These are phyloP conservation scores for Populus trichocarpa DNA, from an alignment of 441 rosid species.

Conservation along the genomic window DNA sequence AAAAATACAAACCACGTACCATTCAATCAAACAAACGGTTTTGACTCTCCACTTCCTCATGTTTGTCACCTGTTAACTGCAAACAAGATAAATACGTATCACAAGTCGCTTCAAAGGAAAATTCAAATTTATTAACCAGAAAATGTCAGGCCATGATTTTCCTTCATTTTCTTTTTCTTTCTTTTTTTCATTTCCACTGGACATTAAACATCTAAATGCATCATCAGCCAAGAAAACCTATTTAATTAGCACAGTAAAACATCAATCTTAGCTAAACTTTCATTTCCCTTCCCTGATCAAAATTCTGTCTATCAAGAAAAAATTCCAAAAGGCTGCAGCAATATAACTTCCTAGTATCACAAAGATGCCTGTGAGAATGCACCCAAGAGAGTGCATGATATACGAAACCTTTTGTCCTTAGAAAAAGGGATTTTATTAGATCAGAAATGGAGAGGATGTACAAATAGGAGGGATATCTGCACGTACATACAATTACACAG, in stretches of 20 bases:
- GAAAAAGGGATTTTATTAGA: no score
- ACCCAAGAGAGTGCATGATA: not conserved
- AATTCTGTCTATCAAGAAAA: no score
- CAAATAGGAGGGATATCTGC: no score
- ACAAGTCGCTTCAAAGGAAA: not conserved
- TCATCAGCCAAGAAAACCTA: not conserved
- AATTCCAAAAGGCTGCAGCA: not conserved
- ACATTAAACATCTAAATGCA: not conserved
- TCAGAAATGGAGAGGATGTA: no score
- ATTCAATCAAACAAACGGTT: conserved; percentile 68
- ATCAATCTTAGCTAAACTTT: no score
- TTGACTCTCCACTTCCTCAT: conserved; percentile 82
- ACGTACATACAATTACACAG: no score
- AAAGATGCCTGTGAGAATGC: not conserved
- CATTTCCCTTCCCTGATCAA: no score
- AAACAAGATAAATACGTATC: conserved; percentile 4
- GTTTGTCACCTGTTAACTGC: conserved; percentile 82
- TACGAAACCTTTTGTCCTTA: no score
- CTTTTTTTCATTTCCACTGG: not conserved
- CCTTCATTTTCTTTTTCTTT: no score
- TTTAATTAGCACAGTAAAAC: not conserved
- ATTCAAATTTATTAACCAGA: not conserved
- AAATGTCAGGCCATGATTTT: not conserved
- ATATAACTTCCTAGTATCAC: not conserved
- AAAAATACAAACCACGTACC: conserved; percentile 33